Conservation (phyloP, 495 filamentous ascomycete species). For the Annulohypoxylon maeteangense region DNA sequence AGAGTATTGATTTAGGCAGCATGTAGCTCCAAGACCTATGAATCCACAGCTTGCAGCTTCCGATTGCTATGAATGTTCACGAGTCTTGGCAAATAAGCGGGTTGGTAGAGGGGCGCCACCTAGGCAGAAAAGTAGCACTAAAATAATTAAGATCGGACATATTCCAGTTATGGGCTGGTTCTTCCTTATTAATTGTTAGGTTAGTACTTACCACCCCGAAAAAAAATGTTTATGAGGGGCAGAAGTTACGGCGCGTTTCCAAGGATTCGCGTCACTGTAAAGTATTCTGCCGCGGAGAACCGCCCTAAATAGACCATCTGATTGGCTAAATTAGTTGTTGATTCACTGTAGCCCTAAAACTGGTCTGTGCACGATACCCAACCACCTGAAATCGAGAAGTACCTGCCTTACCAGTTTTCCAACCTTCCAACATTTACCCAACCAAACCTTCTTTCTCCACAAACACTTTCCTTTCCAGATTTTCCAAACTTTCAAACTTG, state of each 20-base stretch:
- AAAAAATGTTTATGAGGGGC: constrained; percentile 28
- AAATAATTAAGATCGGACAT: background rate
- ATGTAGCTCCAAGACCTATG: background rate
- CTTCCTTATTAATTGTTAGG: background rate
- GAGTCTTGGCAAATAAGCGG: background rate
- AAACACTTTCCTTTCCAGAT: background rate
- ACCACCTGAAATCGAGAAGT: constrained; percentile 20
- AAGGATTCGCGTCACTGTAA: constrained; percentile 32
- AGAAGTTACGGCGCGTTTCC: constrained; percentile 16
- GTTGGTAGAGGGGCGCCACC: background rate
- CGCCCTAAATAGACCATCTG: constrained; percentile 6
- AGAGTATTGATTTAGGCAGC: background rate
- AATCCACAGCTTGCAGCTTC: background rate
- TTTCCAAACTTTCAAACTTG: background rate
- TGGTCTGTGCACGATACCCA: constrained; percentile 32
- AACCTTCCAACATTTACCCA: constrained; percentile 9
- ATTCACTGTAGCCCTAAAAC: constrained; percentile 39
- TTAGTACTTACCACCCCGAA: background rate
- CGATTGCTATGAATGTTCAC: background rate
- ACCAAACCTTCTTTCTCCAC: background rate
- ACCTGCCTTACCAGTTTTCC: constrained; percentile 5
- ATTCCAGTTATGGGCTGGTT: background rate
- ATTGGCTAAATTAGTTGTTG: constrained; percentile 12
- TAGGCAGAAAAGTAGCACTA: background rate
- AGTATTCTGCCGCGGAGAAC: constrained; percentile 13